A percentile compares a stretch with the other conserved stretches of the same genome.
phyloP scores from a whole-genome alignment of 148 eudicot genomes.

The Fagopyrum tataricum region DNA sequence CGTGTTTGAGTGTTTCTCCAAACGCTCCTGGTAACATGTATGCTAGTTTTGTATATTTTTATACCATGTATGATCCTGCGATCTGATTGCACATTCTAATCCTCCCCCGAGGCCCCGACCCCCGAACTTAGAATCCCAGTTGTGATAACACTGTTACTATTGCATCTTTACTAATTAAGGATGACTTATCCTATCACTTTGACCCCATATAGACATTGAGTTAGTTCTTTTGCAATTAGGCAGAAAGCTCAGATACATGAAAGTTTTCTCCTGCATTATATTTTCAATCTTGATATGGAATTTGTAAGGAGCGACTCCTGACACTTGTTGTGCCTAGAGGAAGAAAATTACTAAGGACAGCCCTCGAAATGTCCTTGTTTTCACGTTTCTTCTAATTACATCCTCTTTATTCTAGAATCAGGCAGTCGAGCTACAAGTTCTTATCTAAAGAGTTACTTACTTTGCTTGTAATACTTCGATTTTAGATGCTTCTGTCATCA shows the following conservation, averaged over 20 bases:
- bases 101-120: too few relatives aligned
- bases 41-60: not conserved
- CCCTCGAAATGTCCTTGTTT: not conserved
- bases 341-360: not conserved
- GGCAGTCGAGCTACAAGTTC: conserved; percentile 1
- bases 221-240: not conserved
- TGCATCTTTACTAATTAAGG: not conserved
- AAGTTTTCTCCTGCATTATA: not conserved
- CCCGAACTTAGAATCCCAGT: not conserved
- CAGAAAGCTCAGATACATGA: not conserved
- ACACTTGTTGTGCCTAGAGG: not conserved
- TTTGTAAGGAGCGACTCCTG: not conserved
- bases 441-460: not conserved
- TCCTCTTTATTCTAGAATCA: not conserved
- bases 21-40: not conserved
- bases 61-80: not conserved
- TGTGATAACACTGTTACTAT: not conserved
- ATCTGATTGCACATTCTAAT: not conserved
- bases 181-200: not conserved
- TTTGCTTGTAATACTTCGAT: not conserved
- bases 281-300: not conserved
- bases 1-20: too few relatives aligned
- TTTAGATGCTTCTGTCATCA: not conserved
- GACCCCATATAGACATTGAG: not conserved
- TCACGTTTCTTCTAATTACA: not conserved